A percentile compares a stretch with the other conserved stretches of the same genome.
Evolutionary conservation across 768 basidiomycete species (phyloP).

Genomic region (Rossbeevera mucosa): DNA sequence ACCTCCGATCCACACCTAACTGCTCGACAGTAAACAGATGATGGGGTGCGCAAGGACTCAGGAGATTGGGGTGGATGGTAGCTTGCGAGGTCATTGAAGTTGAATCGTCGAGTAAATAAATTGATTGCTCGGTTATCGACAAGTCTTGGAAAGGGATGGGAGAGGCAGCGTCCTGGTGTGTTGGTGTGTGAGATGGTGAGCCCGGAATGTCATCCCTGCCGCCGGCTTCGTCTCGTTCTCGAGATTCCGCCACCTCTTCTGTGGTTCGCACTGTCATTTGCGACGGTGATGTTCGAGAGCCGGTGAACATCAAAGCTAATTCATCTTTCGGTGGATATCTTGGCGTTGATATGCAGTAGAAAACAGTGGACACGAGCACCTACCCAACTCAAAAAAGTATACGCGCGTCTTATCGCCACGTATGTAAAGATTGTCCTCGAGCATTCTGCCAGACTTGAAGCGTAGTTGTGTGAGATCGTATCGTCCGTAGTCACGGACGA

Average conservation of each 20-base stretch:
- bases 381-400: conserved; percentile 92
- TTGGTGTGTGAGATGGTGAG: conserved; percentile 8
- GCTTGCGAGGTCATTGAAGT: background rate
- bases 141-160: background rate
- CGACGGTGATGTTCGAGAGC: conserved; percentile 39
- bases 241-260: conserved; percentile 35
- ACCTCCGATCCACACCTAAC: conserved; percentile 82
- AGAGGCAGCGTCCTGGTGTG: conserved; percentile 2
- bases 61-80: conserved; percentile 35
- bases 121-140: background rate
- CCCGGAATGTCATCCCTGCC: background rate
- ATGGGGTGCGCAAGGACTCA: conserved; percentile 36
- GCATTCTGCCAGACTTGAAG: conserved; percentile 81
- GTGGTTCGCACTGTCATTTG: conserved; percentile 28
- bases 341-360: background rate
- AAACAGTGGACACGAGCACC: conserved; percentile 1
- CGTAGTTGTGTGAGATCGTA: conserved; percentile 92
- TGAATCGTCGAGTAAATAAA: background rate
- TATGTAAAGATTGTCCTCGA: conserved; percentile 94
- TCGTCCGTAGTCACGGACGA: conserved; percentile 92
- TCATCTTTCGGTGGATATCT: conserved; percentile 51
- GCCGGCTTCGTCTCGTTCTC: conserved; percentile 17
- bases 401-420: conserved; percentile 96
- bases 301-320: conserved; percentile 75
- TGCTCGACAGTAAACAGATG: conserved; percentile 78